Conservation (phyloP, 345 rosid species). For the Firmiana major region DNA sequence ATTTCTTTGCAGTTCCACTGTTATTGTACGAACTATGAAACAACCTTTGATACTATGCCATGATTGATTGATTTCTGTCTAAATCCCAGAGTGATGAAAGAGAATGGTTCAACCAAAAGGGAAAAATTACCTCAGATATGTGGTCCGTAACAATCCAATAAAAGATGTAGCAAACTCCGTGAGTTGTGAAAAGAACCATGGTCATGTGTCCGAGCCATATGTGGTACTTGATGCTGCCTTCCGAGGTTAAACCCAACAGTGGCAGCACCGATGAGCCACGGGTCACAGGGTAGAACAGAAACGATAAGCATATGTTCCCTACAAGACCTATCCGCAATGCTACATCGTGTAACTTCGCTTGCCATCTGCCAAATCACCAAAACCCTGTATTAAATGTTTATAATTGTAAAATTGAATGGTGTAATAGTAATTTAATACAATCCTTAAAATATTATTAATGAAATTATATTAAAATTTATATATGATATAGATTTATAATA, state of each 20-base stretch:
- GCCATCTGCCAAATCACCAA: constrained; percentile 45
- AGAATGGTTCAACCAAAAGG: background rate
- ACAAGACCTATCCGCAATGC: constrained; percentile 44
- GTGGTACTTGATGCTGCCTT: constrained; percentile 84
- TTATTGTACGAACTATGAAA: background rate
- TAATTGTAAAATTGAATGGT: too few relatives aligned
- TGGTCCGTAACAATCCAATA: constrained; percentile 38
- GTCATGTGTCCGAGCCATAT: constrained; percentile 83
- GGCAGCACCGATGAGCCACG: constrained; percentile 75
- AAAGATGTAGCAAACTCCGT: constrained; percentile 55
- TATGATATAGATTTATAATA: too few relatives aligned
- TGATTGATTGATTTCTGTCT: background rate
- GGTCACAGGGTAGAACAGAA: constrained; percentile 78
- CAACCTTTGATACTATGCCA: background rate
- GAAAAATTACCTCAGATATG: constrained; percentile 37
- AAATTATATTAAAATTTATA: too few relatives aligned
- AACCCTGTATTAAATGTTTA: background rate
- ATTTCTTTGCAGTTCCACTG: background rate
- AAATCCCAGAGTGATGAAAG: background rate
- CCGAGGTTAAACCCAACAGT: constrained; percentile 68
- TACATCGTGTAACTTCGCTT: constrained; percentile 33
- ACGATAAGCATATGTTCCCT: constrained; percentile 62
- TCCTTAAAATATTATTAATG: too few relatives aligned
- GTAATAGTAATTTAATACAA: too few relatives aligned
- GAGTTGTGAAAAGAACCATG: constrained; percentile 56